A percentile compares a stretch with the other conserved stretches of the same genome.
phyloP scores from a whole-genome alignment of 306 rosid genomes.

The Inga laurina region DNA sequence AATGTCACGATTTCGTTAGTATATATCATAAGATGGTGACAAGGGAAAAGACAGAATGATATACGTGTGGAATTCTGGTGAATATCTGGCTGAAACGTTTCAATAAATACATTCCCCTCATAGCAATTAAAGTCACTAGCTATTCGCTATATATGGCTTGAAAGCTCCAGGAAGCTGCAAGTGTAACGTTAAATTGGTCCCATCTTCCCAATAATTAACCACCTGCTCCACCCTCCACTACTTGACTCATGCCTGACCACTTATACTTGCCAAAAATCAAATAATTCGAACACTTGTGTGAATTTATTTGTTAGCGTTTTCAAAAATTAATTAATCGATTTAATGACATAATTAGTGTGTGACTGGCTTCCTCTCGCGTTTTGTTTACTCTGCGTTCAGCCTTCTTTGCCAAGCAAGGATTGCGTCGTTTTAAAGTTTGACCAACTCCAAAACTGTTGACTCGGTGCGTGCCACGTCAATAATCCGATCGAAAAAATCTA shows the following conservation, averaged over 20 bases:
- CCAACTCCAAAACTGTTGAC: not conserved
- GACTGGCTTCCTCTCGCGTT: not conserved
- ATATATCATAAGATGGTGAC: not conserved
- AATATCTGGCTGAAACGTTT: not conserved
- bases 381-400: not conserved
- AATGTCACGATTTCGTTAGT: not conserved
- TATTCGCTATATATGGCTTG: no score
- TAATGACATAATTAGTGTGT: not conserved
- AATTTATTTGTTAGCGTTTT: no score
- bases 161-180: no score
- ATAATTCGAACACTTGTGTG: no score
- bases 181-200: no score
- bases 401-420: not conserved
- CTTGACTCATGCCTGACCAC: no score
- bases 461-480: constrained; percentile 42
- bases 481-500: not conserved
- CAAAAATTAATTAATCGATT: not conserved
- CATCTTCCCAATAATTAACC: no score
- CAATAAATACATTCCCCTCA: no score
- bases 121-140: no score
- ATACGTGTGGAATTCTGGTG: not conserved
- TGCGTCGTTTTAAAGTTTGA: not conserved
- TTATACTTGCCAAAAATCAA: no score
- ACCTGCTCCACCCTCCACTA: no score
- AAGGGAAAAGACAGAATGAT: not conserved